Conservation (phyloP, 23 red algal genomes). For the Gracilariopsis chorda region DNA sequence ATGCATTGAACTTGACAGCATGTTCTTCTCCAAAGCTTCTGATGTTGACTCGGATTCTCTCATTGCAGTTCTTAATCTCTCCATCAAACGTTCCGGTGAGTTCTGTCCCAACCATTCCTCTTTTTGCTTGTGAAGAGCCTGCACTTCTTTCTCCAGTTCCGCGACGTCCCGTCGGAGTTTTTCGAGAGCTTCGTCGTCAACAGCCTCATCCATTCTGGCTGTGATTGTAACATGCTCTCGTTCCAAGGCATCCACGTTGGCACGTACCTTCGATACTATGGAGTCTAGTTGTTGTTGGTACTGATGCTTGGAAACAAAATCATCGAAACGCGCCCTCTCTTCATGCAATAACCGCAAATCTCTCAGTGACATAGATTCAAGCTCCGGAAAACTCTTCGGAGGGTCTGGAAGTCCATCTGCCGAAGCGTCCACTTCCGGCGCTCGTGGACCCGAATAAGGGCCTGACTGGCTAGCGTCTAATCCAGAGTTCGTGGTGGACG, state of each 20-base stretch:
- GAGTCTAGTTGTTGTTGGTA: constrained; percentile 35
- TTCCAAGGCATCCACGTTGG: constrained; percentile 30
- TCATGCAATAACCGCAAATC: constrained; percentile 45
- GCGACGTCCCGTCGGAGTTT: constrained; percentile 22
- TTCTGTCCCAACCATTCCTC: constrained; percentile 61
- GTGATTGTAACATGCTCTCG: constrained; percentile 31
- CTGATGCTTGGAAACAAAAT: constrained; percentile 56
- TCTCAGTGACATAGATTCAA: constrained; percentile 40
- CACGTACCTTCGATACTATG: not conserved
- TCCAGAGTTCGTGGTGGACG: not conserved
- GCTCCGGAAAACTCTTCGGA: constrained; percentile 35
- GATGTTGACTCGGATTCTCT: constrained; percentile 11
- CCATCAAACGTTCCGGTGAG: constrained; percentile 42
- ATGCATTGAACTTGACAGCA: constrained; percentile 60
- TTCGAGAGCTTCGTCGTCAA: not conserved
- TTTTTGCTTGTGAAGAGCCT: constrained; percentile 8
- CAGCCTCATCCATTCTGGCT: constrained; percentile 28
- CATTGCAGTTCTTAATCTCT: constrained; percentile 39
- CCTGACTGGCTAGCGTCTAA: not conserved
- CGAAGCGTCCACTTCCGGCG: not conserved
- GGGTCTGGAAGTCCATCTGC: constrained; percentile 44
- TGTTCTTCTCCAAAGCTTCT: constrained; percentile 37
- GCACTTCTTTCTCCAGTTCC: constrained; percentile 12
- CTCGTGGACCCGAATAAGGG: not conserved
- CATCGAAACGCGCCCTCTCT: constrained; percentile 58